Conservation (phyloP, 192 early-diverging fungal genomes). For the Chytriomyces hyalinus region DNA sequence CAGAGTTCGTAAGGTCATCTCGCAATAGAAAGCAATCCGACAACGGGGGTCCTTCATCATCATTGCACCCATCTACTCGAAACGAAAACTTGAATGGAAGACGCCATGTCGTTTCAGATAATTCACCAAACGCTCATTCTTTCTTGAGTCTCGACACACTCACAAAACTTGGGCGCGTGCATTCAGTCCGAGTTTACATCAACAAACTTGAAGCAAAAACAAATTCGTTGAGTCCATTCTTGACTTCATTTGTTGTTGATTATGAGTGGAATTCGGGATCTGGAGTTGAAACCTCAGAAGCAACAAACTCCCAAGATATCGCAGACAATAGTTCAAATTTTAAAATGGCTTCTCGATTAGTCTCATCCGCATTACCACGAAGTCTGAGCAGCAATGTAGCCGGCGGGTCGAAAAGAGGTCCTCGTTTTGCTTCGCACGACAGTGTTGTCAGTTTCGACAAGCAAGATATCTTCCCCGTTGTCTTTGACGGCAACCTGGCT, state of each 20-base stretch:
- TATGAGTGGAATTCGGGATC: neutral
- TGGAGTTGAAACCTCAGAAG: neutral
- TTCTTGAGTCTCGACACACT: constrained; percentile 27
- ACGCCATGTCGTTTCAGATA: too few species aligned
- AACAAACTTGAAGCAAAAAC: constrained; percentile 31
- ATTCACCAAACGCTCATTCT: neutral
- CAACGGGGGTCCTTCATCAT: too few species aligned
- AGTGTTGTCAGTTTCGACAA: constrained; percentile 35
- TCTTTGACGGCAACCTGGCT: constrained; percentile 37
- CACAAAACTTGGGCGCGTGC: constrained; percentile 40
- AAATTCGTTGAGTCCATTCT: neutral
- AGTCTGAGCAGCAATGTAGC: neutral
- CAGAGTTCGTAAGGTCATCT: neutral
- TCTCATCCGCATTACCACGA: constrained; percentile 22
- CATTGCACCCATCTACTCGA: too few species aligned
- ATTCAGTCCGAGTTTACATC: constrained; percentile 33
- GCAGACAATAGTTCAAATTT: too few species aligned
- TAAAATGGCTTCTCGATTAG: constrained; percentile 7
- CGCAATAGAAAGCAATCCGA: too few species aligned
- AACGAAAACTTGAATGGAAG: too few species aligned
- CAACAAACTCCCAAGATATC: too few species aligned
- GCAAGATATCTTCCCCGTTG: constrained; percentile 36
- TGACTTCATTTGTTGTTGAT: constrained; percentile 31
- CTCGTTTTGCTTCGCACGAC: neutral
- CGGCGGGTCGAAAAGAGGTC: neutral